Percentiles rank a stretch among this genome's conserved stretches.
Evolutionary conservation across 2,329 filamentous ascomycete species (phyloP).

Genomic region (Cucurbitaria berberidis): DNA sequence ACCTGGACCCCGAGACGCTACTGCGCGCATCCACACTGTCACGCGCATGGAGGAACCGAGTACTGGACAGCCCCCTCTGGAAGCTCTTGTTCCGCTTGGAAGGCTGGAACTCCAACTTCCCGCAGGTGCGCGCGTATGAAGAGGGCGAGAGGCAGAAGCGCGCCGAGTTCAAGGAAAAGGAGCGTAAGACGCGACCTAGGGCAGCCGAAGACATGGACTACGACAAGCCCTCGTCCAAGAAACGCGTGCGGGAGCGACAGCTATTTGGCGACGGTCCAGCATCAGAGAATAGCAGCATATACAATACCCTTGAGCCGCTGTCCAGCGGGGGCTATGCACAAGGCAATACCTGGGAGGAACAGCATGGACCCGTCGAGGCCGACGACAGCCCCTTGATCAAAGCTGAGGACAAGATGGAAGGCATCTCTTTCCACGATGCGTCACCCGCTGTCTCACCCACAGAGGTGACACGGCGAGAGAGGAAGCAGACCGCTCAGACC

Average conservation of each 20-base stretch:
- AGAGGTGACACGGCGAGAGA: slow-evolving; percentile 21
- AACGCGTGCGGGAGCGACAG: slow-evolving; percentile 56
- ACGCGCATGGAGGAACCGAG: slow-evolving; percentile 78
- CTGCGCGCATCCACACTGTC: slow-evolving; percentile 81
- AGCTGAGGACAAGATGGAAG: slow-evolving; percentile 48
- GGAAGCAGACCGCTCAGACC: slow-evolving; percentile 16
- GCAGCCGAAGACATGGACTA: slow-evolving; percentile 55
- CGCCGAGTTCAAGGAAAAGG: slow-evolving; percentile 44
- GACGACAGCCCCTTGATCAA: slow-evolving; percentile 44
- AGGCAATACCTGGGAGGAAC: slow-evolving; percentile 51
- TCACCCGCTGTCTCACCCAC: slow-evolving; percentile 25
- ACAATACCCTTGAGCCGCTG: slow-evolving; percentile 26
- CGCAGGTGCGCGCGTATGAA: slow-evolving; percentile 72
- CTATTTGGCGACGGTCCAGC: slow-evolving; percentile 47
- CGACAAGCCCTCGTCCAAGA: slow-evolving; percentile 60
- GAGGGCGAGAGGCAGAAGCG: slow-evolving; percentile 54
- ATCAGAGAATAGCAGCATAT: slow-evolving; percentile 29
- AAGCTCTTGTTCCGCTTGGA: slow-evolving; percentile 80
- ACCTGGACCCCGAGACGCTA: slow-evolving; percentile 80
- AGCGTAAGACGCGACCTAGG: slow-evolving; percentile 55
- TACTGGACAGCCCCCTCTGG: slow-evolving; percentile 87
- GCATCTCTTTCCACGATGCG: slow-evolving; percentile 36
- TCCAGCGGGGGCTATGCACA: slow-evolving; percentile 26
- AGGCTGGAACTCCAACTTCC: slow-evolving; percentile 77
- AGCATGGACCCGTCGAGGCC: slow-evolving; percentile 57